Base-by-base conservation (phyloP, 2,329 filamentous ascomycete species). In the Colletotrichum sp. region DNA sequence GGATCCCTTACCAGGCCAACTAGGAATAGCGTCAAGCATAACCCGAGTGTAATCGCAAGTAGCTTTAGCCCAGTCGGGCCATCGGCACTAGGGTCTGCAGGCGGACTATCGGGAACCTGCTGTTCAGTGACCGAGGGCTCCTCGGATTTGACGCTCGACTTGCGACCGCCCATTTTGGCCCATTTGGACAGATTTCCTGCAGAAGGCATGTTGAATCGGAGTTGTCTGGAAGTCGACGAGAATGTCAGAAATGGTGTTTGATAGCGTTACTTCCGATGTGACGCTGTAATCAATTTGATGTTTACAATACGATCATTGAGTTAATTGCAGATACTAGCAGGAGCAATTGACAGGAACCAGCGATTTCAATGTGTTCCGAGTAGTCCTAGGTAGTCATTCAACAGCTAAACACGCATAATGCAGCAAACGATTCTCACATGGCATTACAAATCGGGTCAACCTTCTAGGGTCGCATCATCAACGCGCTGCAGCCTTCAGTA, bases 11-110 rank as follows among this genome's bases (percentile, higher is more conserved):
- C 70, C 55, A 72, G 10, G 15, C 64, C 70, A 52, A 72, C 64
- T 39, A 72, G 64, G 36, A 72, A 72, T 16, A 72, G 70, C 25
- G 70, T 71, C 9, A 60, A 52, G 70, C 70, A 71, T 25, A 71
- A 43, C 9, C 62, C 70, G 18, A 71, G 34, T 27, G 70, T 66
- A 36, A 71, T 71, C 8, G 61, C 70, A 7, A 66, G 10, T 15
- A 71, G 32, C 32, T 71, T 71, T 6, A 71, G 28, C 16, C 70
- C 70, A 18, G 61, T 71, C 8, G 70, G 70, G 0, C 62, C 34
- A 32, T 71, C 70, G 30, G 25, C 12, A 66, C 25, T 48, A 8
- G 70, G 30, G 12, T 58, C 32, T 18, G 48, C 10, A 18, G 43
- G 16, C 9, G 70, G 43, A 1, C 32, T 71, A 12, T 66, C 48